These are phyloP conservation scores for Tricholoma furcatifolium DNA, from an alignment of 768 basidiomycete genomes.

Conservation along the genomic window DNA sequence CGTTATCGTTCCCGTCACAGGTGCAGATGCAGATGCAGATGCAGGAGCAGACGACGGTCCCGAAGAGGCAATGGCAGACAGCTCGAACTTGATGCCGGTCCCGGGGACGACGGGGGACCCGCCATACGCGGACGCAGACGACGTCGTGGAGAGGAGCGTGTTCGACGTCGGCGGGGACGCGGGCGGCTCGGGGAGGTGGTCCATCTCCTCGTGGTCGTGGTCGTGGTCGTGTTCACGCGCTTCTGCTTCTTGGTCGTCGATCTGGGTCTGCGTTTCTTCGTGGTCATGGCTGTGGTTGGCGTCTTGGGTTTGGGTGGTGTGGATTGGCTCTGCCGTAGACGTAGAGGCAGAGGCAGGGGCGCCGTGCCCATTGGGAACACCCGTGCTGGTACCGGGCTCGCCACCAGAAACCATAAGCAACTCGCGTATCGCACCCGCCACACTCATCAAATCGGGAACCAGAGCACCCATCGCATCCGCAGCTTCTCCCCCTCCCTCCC, in stretches of 20 bases:
- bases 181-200: constrained; percentile 60
- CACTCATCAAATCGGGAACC: background rate
- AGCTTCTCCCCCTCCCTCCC: too few relatives aligned
- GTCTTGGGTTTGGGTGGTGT: constrained; percentile 15
- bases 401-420: constrained; percentile 44
- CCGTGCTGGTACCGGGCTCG: too few relatives aligned
- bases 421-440: constrained; percentile 23
- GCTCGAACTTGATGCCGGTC: constrained; percentile 28
- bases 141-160: constrained; percentile 38
- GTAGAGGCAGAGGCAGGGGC: too few relatives aligned
- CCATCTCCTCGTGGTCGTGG: constrained; percentile 18
- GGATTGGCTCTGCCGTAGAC: constrained; percentile 17
- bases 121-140: constrained; percentile 45
- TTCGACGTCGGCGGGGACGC: constrained; percentile 57
- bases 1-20: background rate
- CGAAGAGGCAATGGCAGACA: background rate
- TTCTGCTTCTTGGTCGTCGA: constrained; percentile 9
- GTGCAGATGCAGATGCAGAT: background rate
- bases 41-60: too few relatives aligned
- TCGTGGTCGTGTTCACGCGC: background rate
- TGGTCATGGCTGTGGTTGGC: too few relatives aligned
- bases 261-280: constrained; percentile 20
- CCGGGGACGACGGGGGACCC: constrained; percentile 37
- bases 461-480: too few relatives aligned
- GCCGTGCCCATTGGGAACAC: too few relatives aligned